A percentile compares a stretch with the other conserved stretches of the same genome.
phyloP scores from a whole-genome alignment of 805 yeast species.

The Myxozyma geophila region DNA sequence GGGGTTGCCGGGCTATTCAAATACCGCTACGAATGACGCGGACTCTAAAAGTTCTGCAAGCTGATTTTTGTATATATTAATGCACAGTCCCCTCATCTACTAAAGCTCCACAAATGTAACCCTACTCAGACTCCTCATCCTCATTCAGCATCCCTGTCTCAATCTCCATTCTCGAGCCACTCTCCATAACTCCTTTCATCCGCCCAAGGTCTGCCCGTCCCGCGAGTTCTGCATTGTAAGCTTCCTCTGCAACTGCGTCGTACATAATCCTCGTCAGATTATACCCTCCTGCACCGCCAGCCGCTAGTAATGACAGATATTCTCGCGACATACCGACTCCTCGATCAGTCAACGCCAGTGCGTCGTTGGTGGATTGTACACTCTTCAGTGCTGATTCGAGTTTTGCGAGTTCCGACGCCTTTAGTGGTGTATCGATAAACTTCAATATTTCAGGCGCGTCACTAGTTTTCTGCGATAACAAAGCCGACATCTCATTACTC shows the following conservation, averaged over 20 bases:
- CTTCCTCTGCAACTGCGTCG: neutral
- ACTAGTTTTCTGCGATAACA: conserved; percentile 15
- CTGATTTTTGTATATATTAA: neutral
- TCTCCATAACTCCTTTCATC: neutral
- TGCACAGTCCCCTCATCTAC: neutral
- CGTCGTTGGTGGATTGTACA: conserved; percentile 22
- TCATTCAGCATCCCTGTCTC: neutral
- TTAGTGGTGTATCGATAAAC: conserved; percentile 14
- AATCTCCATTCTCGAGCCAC: neutral
- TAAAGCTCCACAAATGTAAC: neutral
- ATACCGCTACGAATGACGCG: neutral
- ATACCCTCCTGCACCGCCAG: conserved; percentile 2
- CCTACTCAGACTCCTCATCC: conserved; percentile 10
- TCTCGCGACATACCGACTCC: conserved; percentile 32
- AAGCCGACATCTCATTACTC: conserved; percentile 15
- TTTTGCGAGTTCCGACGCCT: conserved; percentile 14
- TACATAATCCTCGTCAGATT: neutral
- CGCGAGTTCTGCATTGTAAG: neutral
- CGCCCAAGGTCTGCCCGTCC: neutral
- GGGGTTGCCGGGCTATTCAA: conserved; percentile 55
- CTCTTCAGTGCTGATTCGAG: conserved; percentile 15
- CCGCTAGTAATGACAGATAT: neutral
- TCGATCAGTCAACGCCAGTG: conserved; percentile 23
- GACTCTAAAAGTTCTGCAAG: neutral
- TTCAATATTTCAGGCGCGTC: conserved; percentile 4